These are phyloP conservation scores for Backusella liffmaniae DNA, from an alignment of 192 early-diverging fungal species.

Conservation along the genomic window DNA sequence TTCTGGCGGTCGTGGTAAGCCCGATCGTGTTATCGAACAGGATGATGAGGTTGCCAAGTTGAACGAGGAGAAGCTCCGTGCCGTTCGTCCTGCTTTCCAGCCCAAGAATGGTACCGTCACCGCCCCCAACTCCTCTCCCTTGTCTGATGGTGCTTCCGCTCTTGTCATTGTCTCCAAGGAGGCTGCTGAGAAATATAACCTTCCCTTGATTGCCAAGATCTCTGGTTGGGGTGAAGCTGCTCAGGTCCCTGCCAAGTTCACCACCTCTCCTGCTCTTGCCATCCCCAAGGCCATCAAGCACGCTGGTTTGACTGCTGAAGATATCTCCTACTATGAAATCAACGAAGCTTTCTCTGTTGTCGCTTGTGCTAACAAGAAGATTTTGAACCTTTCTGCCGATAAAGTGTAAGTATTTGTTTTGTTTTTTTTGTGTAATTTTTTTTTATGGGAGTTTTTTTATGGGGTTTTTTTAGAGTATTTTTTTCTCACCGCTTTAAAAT, in stretches of 20 bases:
- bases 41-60: constrained; percentile 76
- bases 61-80: constrained; percentile 85
- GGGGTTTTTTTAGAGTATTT: background rate
- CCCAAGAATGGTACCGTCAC: constrained; percentile 87
- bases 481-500: background rate
- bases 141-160: constrained; percentile 81
- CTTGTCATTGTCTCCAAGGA: constrained; percentile 70
- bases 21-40: constrained; percentile 53
- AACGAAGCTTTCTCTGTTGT: constrained; percentile 88
- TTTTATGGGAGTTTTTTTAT: background rate
- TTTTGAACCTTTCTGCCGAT: constrained; percentile 65
- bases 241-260: constrained; percentile 71
- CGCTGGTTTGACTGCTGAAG: constrained; percentile 58
- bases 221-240: constrained; percentile 72
- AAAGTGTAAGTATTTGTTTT: constrained; percentile 51
- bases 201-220: constrained; percentile 57
- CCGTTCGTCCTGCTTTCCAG: constrained; percentile 87
- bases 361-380: constrained; percentile 85
- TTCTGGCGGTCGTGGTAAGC: constrained; percentile 67
- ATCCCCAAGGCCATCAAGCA: constrained; percentile 74
- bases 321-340: constrained; percentile 77
- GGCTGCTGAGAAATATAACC: constrained; percentile 52
- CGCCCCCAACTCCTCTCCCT: constrained; percentile 82
- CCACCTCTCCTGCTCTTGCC: constrained; percentile 71
- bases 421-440: background rate